Conservation (phyloP, 768 basidiomycete genomes). For the Mycena epipterygia region DNA sequence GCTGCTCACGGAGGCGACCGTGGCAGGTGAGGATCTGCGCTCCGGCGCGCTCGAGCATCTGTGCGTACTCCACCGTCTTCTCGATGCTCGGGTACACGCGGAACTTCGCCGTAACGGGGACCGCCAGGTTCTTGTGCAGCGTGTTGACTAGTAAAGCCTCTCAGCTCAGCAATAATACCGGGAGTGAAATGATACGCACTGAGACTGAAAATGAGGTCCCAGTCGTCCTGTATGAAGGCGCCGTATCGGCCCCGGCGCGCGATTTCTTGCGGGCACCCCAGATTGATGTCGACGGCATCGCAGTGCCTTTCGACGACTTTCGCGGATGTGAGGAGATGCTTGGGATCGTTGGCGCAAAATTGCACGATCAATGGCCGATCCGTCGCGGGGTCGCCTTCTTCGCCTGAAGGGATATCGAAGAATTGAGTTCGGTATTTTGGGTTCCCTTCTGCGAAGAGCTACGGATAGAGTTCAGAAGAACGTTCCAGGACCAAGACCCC, state of each 20-base stretch:
- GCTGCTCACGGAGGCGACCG: slow-evolving; percentile 91
- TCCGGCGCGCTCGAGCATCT: slow-evolving; percentile 95
- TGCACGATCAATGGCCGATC: slow-evolving; percentile 93
- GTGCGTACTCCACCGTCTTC: slow-evolving; percentile 93
- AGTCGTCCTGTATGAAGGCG: slow-evolving; percentile 93
- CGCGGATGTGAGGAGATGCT: slow-evolving; percentile 83
- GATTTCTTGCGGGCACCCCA: slow-evolving; percentile 96
- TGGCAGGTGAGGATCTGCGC: slow-evolving; percentile 97
- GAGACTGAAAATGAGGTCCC: slow-evolving; percentile 87
- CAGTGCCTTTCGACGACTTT: slow-evolving; percentile 81
- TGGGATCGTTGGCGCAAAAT: slow-evolving; percentile 94
- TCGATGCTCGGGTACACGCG: slow-evolving; percentile 89
- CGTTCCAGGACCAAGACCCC: not conserved
- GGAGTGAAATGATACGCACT: slow-evolving; percentile 59
- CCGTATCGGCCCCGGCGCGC: slow-evolving; percentile 91
- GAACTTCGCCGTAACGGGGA: slow-evolving; percentile 99
- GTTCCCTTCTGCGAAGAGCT: not conserved
- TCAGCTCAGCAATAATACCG: not conserved
- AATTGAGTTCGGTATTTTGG: not conserved
- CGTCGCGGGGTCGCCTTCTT: slow-evolving; percentile 82
- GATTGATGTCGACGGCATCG: slow-evolving; percentile 95
- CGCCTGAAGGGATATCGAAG: slow-evolving; percentile 47
- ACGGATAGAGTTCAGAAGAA: not conserved
- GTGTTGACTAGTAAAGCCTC: slow-evolving; percentile 73
- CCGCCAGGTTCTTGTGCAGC: slow-evolving; percentile 83